Conservation (phyloP, 495 filamentous ascomycete genomes). For the Talaromyces liani region DNA sequence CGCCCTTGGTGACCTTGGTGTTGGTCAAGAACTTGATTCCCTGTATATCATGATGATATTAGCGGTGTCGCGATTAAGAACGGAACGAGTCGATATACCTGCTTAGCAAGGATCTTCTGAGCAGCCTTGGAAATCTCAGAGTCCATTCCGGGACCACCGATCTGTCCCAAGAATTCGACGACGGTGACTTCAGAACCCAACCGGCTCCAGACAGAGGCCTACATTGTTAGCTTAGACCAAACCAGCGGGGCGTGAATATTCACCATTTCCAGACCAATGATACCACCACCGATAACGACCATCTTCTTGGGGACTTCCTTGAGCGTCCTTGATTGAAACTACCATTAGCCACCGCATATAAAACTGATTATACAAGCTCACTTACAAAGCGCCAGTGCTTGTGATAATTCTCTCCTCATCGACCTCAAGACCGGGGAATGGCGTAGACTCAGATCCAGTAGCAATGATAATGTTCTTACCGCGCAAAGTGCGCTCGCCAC, state of each 20-base stretch:
- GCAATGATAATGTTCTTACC: conserved; percentile 98
- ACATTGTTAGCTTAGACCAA: conserved; percentile 5
- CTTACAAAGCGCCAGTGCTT: conserved; percentile 80
- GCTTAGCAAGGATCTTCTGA: conserved; percentile 90
- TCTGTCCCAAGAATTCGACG: conserved; percentile 92
- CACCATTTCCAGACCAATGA: conserved; percentile 98
- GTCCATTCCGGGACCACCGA: conserved; percentile 98
- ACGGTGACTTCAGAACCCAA: conserved; percentile 92
- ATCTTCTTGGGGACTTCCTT: conserved; percentile 92
- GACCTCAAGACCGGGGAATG: conserved; percentile 91
- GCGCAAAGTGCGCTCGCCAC: conserved; percentile 74
- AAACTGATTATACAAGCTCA: neutral
- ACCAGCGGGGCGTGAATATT: conserved; percentile 8
- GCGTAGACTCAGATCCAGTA: conserved; percentile 88
- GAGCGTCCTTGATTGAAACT: conserved; percentile 35
- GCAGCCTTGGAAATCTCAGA: conserved; percentile 83
- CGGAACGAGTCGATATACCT: conserved; percentile 25
- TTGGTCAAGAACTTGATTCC: conserved; percentile 97
- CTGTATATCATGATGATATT: conserved; percentile 1
- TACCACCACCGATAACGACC: conserved; percentile 96
- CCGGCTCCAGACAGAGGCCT: conserved; percentile 93
- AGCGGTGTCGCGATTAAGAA: neutral
- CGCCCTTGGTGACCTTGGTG: conserved; percentile 88
- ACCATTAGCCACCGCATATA: neutral
- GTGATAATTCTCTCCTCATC: conserved; percentile 97